Conservation (phyloP, 805 yeast genomes). For the Saturnispora gosingensis region DNA sequence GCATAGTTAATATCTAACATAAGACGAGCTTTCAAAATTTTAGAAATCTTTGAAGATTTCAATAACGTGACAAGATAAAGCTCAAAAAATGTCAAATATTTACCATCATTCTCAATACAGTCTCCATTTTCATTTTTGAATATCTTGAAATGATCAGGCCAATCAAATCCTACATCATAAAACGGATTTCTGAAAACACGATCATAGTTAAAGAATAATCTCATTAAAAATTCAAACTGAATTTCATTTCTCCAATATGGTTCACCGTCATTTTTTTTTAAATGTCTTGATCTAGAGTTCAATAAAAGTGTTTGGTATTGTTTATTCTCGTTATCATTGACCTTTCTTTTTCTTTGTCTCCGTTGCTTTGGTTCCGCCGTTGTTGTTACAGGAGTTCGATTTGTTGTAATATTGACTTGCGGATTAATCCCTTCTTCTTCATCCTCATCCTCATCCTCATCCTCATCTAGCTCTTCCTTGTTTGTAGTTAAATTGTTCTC, state of each 20-base stretch:
- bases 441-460: background rate
- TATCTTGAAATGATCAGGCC: constrained; percentile 26
- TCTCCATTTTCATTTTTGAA: constrained; percentile 21
- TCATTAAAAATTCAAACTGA: constrained; percentile 67
- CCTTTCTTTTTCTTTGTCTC: background rate
- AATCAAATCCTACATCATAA: constrained; percentile 30
- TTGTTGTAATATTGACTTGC: background rate
- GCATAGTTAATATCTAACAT: constrained; percentile 43
- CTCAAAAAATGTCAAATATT: constrained; percentile 69
- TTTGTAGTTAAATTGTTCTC: background rate
- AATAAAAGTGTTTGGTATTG: constrained; percentile 23
- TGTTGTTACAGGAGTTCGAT: background rate
- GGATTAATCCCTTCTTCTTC: background rate
- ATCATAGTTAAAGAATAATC: constrained; percentile 52
- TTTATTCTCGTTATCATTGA: constrained; percentile 7
- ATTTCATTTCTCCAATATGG: constrained; percentile 85
- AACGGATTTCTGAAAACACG: constrained; percentile 62
- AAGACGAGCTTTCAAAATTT: constrained; percentile 70
- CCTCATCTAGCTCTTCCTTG: too few relatives aligned
- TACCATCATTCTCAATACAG: constrained; percentile 23
- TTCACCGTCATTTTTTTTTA: constrained; percentile 87
- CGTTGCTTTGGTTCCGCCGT: background rate
- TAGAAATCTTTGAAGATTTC: constrained; percentile 74
- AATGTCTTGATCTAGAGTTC: constrained; percentile 38
- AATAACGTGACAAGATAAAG: constrained; percentile 75